Evolutionary conservation across 164 flowering plant genomes (phyloP).

Genomic region (Macadamia tetraphylla): DNA sequence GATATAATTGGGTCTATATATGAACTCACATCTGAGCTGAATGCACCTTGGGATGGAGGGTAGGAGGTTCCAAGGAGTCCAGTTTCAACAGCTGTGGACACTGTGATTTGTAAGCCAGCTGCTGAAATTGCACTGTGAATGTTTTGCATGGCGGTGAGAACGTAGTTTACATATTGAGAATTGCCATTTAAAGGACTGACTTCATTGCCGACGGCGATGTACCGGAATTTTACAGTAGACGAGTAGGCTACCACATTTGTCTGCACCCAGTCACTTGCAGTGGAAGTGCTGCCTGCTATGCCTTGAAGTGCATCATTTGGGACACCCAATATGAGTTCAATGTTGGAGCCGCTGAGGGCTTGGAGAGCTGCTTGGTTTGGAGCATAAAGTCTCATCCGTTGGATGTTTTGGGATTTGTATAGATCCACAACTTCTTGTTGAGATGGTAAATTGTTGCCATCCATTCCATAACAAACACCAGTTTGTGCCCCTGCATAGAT

Average conservation of each 20-base stretch:
- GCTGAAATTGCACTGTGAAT: conserved; percentile 21
- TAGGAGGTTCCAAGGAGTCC: conserved; percentile 11
- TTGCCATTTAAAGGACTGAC: conserved; percentile 18
- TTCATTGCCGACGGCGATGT: conserved; percentile 51
- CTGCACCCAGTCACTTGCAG: conserved; percentile 36
- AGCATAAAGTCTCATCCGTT: conserved; percentile 35
- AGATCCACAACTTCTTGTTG: conserved; percentile 26
- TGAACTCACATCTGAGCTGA: background rate
- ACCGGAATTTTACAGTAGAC: conserved; percentile 26
- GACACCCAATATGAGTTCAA: conserved; percentile 34
- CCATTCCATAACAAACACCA: conserved; percentile 47
- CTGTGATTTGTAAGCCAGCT: conserved; percentile 30
- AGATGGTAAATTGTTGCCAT: conserved; percentile 38
- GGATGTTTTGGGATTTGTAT: conserved; percentile 21
- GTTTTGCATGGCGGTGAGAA: conserved; percentile 37
- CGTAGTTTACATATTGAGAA: conserved; percentile 14
- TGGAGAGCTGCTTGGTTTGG: conserved; percentile 27
- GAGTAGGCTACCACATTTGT: conserved; percentile 22
- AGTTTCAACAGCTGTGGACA: conserved; percentile 23
- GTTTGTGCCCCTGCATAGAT: conserved; percentile 19
- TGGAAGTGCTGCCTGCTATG: conserved; percentile 22
- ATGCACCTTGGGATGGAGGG: conserved; percentile 33
- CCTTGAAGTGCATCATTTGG: conserved; percentile 35
- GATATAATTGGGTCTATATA: conserved; percentile 19
- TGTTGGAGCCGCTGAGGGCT: conserved; percentile 41